A percentile compares a stretch with the other conserved stretches of the same genome.
Evolutionary conservation across 139 green algal species (phyloP).

Genomic region (Chlamydomonas incerta): DNA sequence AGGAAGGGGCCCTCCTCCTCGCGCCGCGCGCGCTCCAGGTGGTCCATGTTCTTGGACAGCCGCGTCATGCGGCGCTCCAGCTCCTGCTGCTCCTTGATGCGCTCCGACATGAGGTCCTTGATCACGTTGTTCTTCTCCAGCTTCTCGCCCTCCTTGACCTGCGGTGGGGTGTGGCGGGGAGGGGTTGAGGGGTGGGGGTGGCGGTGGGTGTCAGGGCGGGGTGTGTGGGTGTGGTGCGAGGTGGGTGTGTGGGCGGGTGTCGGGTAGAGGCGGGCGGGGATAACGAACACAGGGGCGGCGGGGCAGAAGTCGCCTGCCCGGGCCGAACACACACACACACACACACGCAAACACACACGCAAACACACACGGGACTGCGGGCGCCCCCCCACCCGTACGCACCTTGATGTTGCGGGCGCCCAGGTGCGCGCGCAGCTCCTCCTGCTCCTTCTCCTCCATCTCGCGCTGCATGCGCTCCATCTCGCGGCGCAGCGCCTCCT

Average conservation of each 20-base stretch:
- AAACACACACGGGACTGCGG: no score
- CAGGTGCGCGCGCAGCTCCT: conserved; percentile 69
- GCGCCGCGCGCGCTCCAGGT: conserved; percentile 93
- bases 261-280: no score
- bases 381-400: no score
- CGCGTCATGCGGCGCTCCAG: conserved; percentile 85
- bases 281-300: no score
- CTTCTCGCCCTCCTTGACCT: conserved; percentile 79
- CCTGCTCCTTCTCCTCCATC: conserved; percentile 76
- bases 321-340: no score
- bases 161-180: not conserved
- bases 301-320: no score
- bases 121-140: conserved; percentile 86
- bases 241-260: no score
- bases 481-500: conserved; percentile 66
- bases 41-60: conserved; percentile 88
- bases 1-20: conserved; percentile 92
- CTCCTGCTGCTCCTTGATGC: conserved; percentile 83
- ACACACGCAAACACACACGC: no score
- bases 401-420: conserved; percentile 70
- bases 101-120: conserved; percentile 64
- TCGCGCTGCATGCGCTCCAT: conserved; percentile 71
- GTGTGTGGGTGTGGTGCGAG: no score
- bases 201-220: no score
- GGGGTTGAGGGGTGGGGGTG: no score